Percentiles rank a stretch among this genome's conserved stretches.
Conservation (phyloP, 176 grass and related monocot genomes). For the Musa acuminata region DNA sequence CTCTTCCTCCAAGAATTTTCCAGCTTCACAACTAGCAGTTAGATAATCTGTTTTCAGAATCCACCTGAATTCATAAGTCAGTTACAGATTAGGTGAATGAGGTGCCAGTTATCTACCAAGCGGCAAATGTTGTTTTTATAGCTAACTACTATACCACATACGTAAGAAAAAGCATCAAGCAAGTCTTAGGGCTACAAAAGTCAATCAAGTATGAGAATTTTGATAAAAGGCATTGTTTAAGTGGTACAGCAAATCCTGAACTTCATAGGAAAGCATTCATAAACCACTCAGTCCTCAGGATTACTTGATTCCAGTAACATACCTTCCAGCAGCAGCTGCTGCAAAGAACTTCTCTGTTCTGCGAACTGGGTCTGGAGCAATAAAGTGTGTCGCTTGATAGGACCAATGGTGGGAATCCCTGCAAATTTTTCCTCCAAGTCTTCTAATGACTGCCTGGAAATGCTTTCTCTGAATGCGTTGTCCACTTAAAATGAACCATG, state of each 20-base stretch:
- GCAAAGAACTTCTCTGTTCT: constrained; percentile 96
- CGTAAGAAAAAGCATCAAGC: not conserved
- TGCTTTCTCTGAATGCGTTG: constrained; percentile 45
- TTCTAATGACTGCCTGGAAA: constrained; percentile 46
- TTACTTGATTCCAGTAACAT: not conserved
- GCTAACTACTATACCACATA: not conserved
- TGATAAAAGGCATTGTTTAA: not conserved
- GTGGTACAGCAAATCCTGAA: too few relatives aligned
- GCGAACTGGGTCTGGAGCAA: constrained; percentile 45
- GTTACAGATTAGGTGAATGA: not conserved
- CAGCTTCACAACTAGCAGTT: constrained; percentile 51
- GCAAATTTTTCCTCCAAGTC: constrained; percentile 54
- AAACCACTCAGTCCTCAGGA: not conserved
- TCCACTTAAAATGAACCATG: constrained; percentile 81
- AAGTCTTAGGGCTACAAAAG: not conserved
- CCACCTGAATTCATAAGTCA: constrained; percentile 47
- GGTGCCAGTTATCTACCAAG: not conserved
- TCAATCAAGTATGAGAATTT: not conserved
- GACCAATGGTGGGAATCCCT: constrained; percentile 88
- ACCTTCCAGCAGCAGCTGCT: constrained; percentile 78
- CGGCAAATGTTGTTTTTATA: not conserved
- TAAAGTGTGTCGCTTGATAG: constrained; percentile 84
- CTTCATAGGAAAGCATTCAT: too few relatives aligned
- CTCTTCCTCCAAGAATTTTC: constrained; percentile 59
- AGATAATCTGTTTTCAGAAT: constrained; percentile 77